Conservation (phyloP, 345 rosid genomes). For the Pistacia vera region DNA sequence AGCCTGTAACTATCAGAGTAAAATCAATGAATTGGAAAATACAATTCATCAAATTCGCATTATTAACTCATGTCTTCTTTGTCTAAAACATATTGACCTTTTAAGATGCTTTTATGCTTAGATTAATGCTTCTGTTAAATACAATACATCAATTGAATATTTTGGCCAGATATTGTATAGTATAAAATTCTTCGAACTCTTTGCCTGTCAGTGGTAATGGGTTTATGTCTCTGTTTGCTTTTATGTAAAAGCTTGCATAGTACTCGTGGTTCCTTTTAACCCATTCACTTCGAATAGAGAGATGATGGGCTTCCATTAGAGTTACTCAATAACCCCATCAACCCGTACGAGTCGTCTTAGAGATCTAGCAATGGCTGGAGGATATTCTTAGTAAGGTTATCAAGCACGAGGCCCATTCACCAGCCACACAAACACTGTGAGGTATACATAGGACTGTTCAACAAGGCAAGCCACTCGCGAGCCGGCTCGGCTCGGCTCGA, state of each 20-base stretch:
- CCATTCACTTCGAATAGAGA: constrained; percentile 91
- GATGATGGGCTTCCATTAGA: constrained; percentile 98
- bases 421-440: constrained; percentile 14
- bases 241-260: constrained; percentile 49
- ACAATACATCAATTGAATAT: not conserved
- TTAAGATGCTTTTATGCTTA: constrained; percentile 13
- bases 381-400: constrained; percentile 87
- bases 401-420: constrained; percentile 72
- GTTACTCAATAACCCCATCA: constrained; percentile 88
- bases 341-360: constrained; percentile 91
- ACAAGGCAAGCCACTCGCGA: no score
- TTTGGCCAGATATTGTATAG: constrained; percentile 9
- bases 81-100: constrained; percentile 11
- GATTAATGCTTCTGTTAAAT: constrained; percentile 27
- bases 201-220: constrained; percentile 26
- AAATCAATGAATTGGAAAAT: no score
- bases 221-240: constrained; percentile 32
- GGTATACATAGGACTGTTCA: no score
- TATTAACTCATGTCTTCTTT: not conserved
- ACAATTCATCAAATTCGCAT: no score
- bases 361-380: constrained; percentile 80
- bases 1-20: no score
- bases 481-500: no score
- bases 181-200: constrained; percentile 13
- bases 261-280: constrained; percentile 49